Conservation (phyloP, 495 filamentous ascomycete genomes). For the Amphirosellinia nigrospora region DNA sequence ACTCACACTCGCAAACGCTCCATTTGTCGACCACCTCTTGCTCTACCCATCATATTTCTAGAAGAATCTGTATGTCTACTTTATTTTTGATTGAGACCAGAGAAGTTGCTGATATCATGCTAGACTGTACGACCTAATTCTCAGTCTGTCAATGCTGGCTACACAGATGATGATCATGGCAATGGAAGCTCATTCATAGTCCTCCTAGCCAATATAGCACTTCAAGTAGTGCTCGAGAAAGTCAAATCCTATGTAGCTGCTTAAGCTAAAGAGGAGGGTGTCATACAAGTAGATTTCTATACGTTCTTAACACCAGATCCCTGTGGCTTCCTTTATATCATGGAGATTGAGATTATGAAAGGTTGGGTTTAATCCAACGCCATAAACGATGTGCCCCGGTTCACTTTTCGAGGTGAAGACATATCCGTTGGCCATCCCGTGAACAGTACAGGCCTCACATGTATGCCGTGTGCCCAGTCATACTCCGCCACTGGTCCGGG, state of each 20-base stretch:
- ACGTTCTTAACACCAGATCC: not conserved
- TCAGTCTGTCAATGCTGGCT: not conserved
- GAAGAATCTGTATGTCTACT: not conserved
- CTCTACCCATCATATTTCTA: not conserved
- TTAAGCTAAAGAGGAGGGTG: not conserved
- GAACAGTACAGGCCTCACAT: not conserved
- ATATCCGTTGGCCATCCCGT: not conserved
- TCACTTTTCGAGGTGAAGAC: not conserved
- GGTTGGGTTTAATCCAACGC: not conserved
- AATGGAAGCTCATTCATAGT: not conserved
- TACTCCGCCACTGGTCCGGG: not conserved
- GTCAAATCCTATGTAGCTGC: no score
- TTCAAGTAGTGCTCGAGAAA: no score
- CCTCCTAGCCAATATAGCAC: not conserved
- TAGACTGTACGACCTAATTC: not conserved
- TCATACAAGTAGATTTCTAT: not conserved
- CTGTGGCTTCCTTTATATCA: not conserved
- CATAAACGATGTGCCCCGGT: not conserved
- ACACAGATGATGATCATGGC: not conserved
- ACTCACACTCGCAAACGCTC: not conserved
- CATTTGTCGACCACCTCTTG: not conserved
- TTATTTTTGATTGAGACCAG: not conserved
- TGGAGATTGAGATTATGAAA: no score
- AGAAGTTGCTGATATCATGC: not conserved
- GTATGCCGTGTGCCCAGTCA: conserved; percentile 1